A percentile compares a stretch with the other conserved stretches of the same genome.
Conservation (phyloP, 495 filamentous ascomycete species). For the Cenococcum geophilum region DNA sequence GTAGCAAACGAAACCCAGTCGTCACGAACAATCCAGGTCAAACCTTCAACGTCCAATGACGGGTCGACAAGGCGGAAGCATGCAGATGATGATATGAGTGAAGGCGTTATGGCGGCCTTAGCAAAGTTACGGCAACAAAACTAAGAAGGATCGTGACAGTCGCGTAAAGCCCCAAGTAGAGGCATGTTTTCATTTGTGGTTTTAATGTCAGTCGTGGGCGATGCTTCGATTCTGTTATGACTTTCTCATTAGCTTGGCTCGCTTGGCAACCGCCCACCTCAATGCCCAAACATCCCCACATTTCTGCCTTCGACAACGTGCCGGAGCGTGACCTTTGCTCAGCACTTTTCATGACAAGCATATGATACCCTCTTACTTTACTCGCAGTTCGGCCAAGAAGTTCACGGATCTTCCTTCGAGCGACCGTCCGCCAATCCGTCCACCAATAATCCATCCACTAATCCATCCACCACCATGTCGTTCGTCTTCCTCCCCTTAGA, state of each 20-base stretch:
- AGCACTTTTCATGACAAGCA: too few species aligned
- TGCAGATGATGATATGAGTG: slow-evolving; percentile 42
- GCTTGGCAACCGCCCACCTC: background rate
- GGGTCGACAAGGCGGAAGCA: slow-evolving; percentile 36
- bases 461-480: slow-evolving; percentile 8
- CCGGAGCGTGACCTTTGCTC: too few species aligned
- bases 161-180: background rate
- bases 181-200: background rate
- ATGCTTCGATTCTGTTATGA: background rate
- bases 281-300: background rate
- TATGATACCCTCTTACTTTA: too few species aligned
- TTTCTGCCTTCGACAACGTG: too few species aligned
- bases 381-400: too few species aligned
- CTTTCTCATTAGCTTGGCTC: background rate
- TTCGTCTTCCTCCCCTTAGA: slow-evolving; percentile 17
- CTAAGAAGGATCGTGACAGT: background rate
- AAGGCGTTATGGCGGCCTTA: slow-evolving; percentile 53
- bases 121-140: slow-evolving; percentile 41
- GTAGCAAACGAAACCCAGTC: slow-evolving; percentile 21
- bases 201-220: background rate
- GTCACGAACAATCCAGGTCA: slow-evolving; percentile 1
- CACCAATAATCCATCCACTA: background rate
- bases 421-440: background rate
- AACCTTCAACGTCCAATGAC: slow-evolving; percentile 9
- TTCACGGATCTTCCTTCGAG: background rate